These are phyloP conservation scores for Trichoderma erinaceum DNA, from an alignment of 495 filamentous ascomycete genomes.

Conservation along the genomic window DNA sequence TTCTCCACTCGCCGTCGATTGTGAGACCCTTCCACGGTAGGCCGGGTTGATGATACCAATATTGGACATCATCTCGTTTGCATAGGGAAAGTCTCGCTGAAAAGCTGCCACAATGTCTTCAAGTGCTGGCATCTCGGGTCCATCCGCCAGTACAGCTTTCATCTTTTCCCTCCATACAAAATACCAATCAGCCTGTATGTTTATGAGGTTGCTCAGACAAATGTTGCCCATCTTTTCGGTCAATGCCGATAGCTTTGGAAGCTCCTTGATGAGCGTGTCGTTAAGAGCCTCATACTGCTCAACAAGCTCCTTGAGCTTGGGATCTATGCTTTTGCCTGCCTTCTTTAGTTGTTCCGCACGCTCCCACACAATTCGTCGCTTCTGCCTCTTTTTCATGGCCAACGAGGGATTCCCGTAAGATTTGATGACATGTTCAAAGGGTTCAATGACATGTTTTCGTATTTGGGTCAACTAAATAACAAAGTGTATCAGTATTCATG, in stretches of 20 bases:
- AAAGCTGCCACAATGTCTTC: slow-evolving; percentile 66
- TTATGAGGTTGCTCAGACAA: slow-evolving; percentile 72
- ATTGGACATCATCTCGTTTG: slow-evolving; percentile 45
- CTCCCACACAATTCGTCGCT: slow-evolving; percentile 82
- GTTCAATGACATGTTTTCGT: slow-evolving; percentile 76
- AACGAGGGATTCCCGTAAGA: slow-evolving; percentile 74
- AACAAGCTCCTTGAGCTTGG: slow-evolving; percentile 71
- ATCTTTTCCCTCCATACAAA: slow-evolving; percentile 74
- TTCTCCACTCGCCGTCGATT: slow-evolving; percentile 35
- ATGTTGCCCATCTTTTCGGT: slow-evolving; percentile 75
- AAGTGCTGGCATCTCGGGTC: slow-evolving; percentile 54
- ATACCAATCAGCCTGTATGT: slow-evolving; percentile 76
- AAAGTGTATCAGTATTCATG: not conserved
- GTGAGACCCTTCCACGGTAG: slow-evolving; percentile 35
- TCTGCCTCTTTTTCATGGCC: slow-evolving; percentile 86
- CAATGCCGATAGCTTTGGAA: slow-evolving; percentile 75
- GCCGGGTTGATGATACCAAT: slow-evolving; percentile 46
- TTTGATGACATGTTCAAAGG: slow-evolving; percentile 73
- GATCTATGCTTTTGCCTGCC: slow-evolving; percentile 72
- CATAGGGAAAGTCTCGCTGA: slow-evolving; percentile 60
- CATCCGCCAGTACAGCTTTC: slow-evolving; percentile 60
- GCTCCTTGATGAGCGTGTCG: slow-evolving; percentile 83
- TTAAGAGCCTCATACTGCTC: slow-evolving; percentile 87
- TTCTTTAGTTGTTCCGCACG: slow-evolving; percentile 57
- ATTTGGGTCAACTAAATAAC: slow-evolving; percentile 59